Percentiles rank a stretch among this genome's conserved stretches.
These are phyloP conservation scores for Prosopis cineraria DNA, from an alignment of 306 rosid species.

Conservation along the genomic window DNA sequence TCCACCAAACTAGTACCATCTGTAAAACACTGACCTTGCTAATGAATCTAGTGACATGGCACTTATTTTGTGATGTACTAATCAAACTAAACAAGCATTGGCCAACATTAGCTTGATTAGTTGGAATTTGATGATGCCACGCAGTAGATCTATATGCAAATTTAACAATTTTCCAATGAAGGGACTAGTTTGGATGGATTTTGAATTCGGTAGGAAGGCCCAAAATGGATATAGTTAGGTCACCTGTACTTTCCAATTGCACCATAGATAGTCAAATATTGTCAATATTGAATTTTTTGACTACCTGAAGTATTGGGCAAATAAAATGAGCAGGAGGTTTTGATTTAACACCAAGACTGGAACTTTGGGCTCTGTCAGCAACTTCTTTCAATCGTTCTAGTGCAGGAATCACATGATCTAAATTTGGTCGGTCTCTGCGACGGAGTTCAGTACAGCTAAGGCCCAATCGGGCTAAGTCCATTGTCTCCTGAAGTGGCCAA, in stretches of 20 bases:
- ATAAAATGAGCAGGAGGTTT: constrained; percentile 81
- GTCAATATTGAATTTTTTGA: constrained; percentile 18
- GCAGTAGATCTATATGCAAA: not conserved
- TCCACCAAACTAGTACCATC: not conserved
- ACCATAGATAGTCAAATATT: constrained; percentile 8
- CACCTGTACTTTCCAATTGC: not conserved
- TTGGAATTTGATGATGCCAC: not conserved
- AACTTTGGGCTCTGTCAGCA: constrained; percentile 54
- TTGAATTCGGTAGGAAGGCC: not conserved
- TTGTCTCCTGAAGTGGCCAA: constrained; percentile 90
- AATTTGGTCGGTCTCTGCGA: constrained; percentile 87
- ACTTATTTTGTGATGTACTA: not conserved
- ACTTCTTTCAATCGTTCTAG: constrained; percentile 69
- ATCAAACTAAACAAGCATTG: not conserved
- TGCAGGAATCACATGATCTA: constrained; percentile 65
- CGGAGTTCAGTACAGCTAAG: constrained; percentile 84
- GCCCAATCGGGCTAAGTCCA: constrained; percentile 68
- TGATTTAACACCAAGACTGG: constrained; percentile 44
- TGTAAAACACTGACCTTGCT: not conserved
- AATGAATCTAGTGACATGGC: not conserved
- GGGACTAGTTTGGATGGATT: not conserved
- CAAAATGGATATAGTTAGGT: not conserved
- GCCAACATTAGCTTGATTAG: not conserved
- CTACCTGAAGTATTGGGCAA: constrained; percentile 93
- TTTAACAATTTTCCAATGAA: not conserved